Conservation (phyloP, 345 rosid species). For the Linum tenue region DNA sequence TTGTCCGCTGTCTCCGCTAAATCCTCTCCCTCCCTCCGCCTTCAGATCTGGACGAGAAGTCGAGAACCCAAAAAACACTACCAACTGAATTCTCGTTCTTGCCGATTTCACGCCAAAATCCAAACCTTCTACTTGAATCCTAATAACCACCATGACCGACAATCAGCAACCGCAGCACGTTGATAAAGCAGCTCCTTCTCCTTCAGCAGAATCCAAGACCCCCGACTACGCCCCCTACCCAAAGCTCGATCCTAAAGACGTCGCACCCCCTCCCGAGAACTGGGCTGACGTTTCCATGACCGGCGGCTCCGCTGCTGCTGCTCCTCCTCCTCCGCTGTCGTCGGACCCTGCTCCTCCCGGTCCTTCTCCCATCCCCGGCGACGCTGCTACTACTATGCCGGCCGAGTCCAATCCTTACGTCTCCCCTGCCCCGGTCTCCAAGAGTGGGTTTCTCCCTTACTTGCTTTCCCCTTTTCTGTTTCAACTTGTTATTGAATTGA, state of each 20-base stretch:
- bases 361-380: slow-evolving; percentile 36
- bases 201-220: slow-evolving; percentile 20
- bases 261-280: slow-evolving; percentile 13
- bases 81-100: too few relatives aligned
- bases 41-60: not conserved
- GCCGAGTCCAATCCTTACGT: slow-evolving; percentile 76
- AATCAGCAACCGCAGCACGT: not conserved
- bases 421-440: slow-evolving; percentile 44
- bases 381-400: slow-evolving; percentile 71
- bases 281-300: not conserved
- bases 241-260: slow-evolving; percentile 66
- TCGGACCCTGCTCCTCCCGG: slow-evolving; percentile 7
- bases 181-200: not conserved
- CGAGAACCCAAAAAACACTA: too few relatives aligned
- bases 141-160: not conserved
- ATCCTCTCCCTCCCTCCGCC: not conserved
- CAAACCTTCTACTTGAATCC: too few relatives aligned
- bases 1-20: not conserved
- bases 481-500: not conserved
- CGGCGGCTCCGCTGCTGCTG: not conserved
- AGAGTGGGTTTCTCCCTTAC: slow-evolving; percentile 33
- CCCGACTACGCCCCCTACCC: slow-evolving; percentile 91
- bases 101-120: too few relatives aligned
- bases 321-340: slow-evolving; percentile 35
- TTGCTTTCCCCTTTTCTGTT: not conserved